Evolutionary conservation across 345 rosid species (phyloP), one percentile per base, ranked within the genome.

Genomic region (Ailanthus altissimus): DNA sequence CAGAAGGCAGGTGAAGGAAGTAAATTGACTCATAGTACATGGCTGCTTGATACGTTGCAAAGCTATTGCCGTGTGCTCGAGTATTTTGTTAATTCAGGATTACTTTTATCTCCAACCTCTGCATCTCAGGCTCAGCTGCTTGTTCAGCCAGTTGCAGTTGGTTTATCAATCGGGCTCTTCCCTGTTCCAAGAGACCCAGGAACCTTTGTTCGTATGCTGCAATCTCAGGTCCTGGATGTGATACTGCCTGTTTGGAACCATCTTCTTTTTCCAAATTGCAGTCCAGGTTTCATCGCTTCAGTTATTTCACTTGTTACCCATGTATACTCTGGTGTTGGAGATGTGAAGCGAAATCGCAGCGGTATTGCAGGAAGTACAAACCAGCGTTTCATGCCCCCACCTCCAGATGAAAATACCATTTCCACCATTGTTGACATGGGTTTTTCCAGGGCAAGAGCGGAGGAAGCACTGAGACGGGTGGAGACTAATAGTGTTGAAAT

Each of bases 391-490:
- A 64, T 89, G 77, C 94, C 98, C 38, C 95, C 96, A 47, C 97
- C 96, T 56, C 99, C 90, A 53, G 99, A 95, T 79, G 99, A 95
- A 83, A 85, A 87, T 80, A 89, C 92, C 50, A 90, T 95, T 80
- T 82, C 94, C 76, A 92, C 90, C 80, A 95, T 95, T 74, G 96
- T 92, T 77, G 98, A 92, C 84, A 95, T 95, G 99, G 99, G 99
- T 49, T 92, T 95, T 84, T 89, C 97, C 79, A 91, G 98, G 90
- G 88, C 91, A 82, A 93, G 99, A 87, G 99, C 97, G 8, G 98
- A 93, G 85, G 94, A 92, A 67, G 97, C 99, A 2, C 78, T 95
- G 84, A 86, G 99, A 76, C 87, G 96, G 71, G 94, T 92, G 78
- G 98, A 93, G 84, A 87, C 99, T 47, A 95, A 95, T 79, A 95